Evolutionary conservation across 2,329 filamentous ascomycete genomes (phyloP), one percentile per base, ranked within the genome.

Genomic region (Aspergillus pseudoviridinutans): DNA sequence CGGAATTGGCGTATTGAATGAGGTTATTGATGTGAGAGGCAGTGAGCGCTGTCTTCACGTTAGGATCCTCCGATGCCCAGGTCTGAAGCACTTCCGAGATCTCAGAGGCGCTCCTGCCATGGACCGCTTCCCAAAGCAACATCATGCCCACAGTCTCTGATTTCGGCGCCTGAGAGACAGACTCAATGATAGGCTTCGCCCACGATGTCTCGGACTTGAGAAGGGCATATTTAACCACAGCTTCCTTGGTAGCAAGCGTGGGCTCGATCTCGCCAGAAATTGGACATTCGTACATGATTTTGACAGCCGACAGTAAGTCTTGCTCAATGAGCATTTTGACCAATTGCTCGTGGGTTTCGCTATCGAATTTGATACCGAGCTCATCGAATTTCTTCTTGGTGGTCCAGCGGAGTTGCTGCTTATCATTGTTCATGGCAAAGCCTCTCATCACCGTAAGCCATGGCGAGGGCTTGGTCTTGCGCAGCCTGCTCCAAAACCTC

Each of bases 21-120:
- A 97, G 80, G 5, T 79, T 77, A 68, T 97, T 96, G 66, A 97
- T 86, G 5, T 89, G 91, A 3, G 82, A 76, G 6, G 86, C 86
- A 55, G 90, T 87, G 0, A 91, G 85, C 6, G 78, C 73, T 3
- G 82, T 64, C 17, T 76, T 75, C 32, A 74, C 55, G 17, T 56
- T 78, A 70, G 56, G 81, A 72, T 59, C 79, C 71, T 53, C 76
- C 66, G 60, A 78, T n/a, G 79, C 73, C 81, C 91, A 87, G 22
- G 87, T 80, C 47, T 83, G 78, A 58, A 94, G 83, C 84, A 92
- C 91, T 62, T 86, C 84, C 55, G 85, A 82, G 58, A 92, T 81
- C 68, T 91, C 86, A 71, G 91, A 85, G 1, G 89, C 84, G 1
- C 86, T 85, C 68, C 87, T 89, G 22, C 87, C 89, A 55, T 86